Percentiles rank a stretch among this genome's conserved stretches.
Evolutionary conservation across 2,329 filamentous ascomycete genomes (phyloP).

Genomic region (Aspergillus brasiliensis): DNA sequence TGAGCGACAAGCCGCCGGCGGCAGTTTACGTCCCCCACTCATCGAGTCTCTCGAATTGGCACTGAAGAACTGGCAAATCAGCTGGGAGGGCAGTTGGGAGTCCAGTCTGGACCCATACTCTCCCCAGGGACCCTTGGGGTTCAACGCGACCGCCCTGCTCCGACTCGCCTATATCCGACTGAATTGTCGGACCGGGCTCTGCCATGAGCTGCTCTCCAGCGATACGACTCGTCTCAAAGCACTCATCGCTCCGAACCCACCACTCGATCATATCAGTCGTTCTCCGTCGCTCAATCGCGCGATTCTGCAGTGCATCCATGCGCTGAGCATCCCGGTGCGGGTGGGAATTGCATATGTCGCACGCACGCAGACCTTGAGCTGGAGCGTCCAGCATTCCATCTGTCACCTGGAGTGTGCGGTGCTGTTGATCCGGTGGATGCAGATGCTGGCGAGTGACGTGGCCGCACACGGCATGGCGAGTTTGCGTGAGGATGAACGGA

Average conservation of each 20-base stretch:
- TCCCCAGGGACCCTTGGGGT: slow-evolving; percentile 12
- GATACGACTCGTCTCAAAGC: neutral
- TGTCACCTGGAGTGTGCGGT: slow-evolving; percentile 30
- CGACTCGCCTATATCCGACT: slow-evolving; percentile 18
- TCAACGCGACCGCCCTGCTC: slow-evolving; percentile 19
- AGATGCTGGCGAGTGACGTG: neutral
- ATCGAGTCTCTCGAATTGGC: slow-evolving; percentile 1
- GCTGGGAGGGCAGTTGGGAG: slow-evolving; percentile 43
- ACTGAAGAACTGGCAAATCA: slow-evolving; percentile 6
- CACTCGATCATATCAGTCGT: neutral
- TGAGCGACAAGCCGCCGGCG: slow-evolving; percentile 47
- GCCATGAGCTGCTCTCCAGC: slow-evolving; percentile 4
- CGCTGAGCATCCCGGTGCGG: slow-evolving; percentile 16
- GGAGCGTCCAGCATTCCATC: slow-evolving; percentile 24
- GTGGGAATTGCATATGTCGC: slow-evolving; percentile 22
- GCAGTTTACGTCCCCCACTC: neutral
- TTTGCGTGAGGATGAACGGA: neutral
- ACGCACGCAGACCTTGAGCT: slow-evolving; percentile 19
- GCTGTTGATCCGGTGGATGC: slow-evolving; percentile 41
- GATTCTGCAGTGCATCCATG: slow-evolving; percentile 13
- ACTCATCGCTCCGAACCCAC: neutral
- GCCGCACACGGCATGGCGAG: neutral
- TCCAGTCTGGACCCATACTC: slow-evolving; percentile 49
- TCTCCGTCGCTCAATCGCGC: neutral
- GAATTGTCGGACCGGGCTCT: slow-evolving; percentile 4